Conservation (phyloP, 257 asterid genomes). For the Orobanche coerulescens region DNA sequence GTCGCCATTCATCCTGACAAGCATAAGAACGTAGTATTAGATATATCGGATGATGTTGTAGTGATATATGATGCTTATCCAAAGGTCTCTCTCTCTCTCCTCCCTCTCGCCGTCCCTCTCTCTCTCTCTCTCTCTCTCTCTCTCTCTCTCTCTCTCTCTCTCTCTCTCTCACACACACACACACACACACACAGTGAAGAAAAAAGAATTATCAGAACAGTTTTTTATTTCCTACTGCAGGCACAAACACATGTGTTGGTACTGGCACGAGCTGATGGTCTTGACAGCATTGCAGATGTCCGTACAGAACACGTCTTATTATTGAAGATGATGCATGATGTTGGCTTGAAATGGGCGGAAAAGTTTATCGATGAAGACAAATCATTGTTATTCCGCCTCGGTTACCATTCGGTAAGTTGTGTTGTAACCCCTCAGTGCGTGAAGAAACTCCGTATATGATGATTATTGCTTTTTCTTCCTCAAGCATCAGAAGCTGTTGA, state of each 20-base stretch:
- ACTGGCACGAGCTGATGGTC: slow-evolving; percentile 63
- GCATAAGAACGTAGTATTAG: slow-evolving; percentile 42
- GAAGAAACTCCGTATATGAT: neutral
- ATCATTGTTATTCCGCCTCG: slow-evolving; percentile 68
- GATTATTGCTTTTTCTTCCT: neutral
- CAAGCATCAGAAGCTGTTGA: neutral
- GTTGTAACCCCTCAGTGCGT: neutral
- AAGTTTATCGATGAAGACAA: slow-evolving; percentile 44
- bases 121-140: slow-evolving; percentile 5
- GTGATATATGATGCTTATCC: slow-evolving; percentile 88
- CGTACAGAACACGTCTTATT: slow-evolving; percentile 48
- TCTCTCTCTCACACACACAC: neutral
- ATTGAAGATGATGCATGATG: slow-evolving; percentile 57
- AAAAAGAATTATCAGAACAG: neutral
- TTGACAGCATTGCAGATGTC: slow-evolving; percentile 62
- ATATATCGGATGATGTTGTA: slow-evolving; percentile 51
- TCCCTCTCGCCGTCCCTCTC: slow-evolving; percentile 17
- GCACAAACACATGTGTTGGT: slow-evolving; percentile 70
- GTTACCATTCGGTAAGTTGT: slow-evolving; percentile 76
- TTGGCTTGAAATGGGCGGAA: slow-evolving; percentile 74
- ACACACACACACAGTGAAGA: neutral
- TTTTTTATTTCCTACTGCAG: slow-evolving; percentile 31
- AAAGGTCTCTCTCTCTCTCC: slow-evolving; percentile 49
- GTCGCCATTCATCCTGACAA: slow-evolving; percentile 71
- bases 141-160: slow-evolving; percentile 15